Conservation (phyloP, 1,139 yeast genomes). For the Protomyces pachydermus region DNA sequence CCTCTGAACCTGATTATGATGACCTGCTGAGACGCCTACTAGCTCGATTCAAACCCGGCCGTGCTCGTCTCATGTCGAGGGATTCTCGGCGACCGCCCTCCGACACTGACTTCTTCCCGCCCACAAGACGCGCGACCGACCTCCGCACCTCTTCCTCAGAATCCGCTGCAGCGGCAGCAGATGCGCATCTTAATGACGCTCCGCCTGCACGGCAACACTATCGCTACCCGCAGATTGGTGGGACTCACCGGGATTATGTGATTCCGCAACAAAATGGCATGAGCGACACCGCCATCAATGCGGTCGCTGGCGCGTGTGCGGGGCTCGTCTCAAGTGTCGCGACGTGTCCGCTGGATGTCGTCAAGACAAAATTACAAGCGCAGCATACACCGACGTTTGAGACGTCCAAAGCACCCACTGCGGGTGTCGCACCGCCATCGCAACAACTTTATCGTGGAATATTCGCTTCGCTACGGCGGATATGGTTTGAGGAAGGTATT, state of each 20-base stretch:
- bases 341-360: constrained; percentile 92
- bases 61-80: not conserved
- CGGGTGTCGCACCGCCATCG: not conserved
- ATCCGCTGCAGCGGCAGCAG: not conserved
- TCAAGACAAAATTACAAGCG: constrained; percentile 90
- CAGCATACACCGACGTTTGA: constrained; percentile 43
- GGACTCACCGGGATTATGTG: constrained; percentile 24
- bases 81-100: not conserved
- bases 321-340: constrained; percentile 85
- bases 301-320: constrained; percentile 80
- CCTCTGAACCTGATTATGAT: not conserved
- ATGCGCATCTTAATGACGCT: not conserved
- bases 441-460: constrained; percentile 52
- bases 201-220: not conserved
- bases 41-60: not conserved
- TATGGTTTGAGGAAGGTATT: constrained; percentile 57
- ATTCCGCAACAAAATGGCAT: constrained; percentile 20
- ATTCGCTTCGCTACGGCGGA: constrained; percentile 48
- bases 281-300: constrained; percentile 39
- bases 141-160: not conserved
- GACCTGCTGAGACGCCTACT: not conserved
- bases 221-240: constrained; percentile 13
- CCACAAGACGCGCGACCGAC: not conserved
- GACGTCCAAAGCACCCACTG: not conserved
- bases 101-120: not conserved